Evolutionary conservation across 352 stramenopile genomes (phyloP).

Genomic region (Peronospora belbahrii): DNA sequence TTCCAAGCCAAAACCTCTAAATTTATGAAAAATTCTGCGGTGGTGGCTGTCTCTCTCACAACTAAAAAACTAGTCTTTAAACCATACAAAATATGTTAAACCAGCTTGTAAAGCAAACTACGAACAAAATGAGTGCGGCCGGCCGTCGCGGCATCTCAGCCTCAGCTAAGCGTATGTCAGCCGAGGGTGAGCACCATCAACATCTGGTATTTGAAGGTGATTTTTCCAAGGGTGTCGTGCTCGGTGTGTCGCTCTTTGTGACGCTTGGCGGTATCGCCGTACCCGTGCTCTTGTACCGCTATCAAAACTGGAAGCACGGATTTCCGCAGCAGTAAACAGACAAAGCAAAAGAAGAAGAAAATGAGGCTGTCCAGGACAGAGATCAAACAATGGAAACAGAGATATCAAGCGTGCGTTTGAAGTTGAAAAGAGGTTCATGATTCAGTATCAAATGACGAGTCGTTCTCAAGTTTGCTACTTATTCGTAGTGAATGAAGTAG

Average conservation of each 20-base stretch:
- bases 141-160: constrained; percentile 63
- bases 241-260: constrained; percentile 48
- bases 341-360: neutral
- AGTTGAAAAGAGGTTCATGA: constrained; percentile 21
- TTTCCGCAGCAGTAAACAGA: constrained; percentile 70
- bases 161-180: constrained; percentile 67
- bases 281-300: constrained; percentile 57
- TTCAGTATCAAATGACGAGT: no score
- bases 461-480: constrained; percentile 11
- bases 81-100: constrained; percentile 39
- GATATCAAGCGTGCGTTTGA: neutral
- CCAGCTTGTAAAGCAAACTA: constrained; percentile 65
- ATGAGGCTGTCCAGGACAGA: neutral
- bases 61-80: no score
- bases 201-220: constrained; percentile 80
- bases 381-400: neutral
- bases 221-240: constrained; percentile 68
- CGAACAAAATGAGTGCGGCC: constrained; percentile 46
- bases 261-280: constrained; percentile 57
- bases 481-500: constrained; percentile 1
- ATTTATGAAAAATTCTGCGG: constrained; percentile 20
- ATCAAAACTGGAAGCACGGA: constrained; percentile 88
- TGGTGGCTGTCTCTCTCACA: no score
- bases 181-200: constrained; percentile 76
- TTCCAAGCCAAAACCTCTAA: constrained; percentile 2